Evolutionary conservation across 108 stramenopile genomes (phyloP), one percentile per base, ranked within the genome.

Genomic region (Nitzschia sp.): DNA sequence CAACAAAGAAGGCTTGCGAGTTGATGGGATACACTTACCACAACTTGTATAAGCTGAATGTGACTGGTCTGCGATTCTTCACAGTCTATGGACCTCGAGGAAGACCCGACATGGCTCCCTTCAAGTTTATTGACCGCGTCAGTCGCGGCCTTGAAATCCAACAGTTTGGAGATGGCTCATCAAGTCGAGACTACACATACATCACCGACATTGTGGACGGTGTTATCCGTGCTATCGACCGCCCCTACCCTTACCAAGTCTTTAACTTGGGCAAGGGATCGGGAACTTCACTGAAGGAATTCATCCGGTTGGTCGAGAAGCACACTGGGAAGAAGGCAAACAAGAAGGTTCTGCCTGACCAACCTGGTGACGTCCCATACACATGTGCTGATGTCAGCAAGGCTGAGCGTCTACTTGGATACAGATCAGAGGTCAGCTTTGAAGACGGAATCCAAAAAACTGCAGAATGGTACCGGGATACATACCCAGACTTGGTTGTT

Each of bases 101-200:
- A 21, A 80, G 98, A 40, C 97, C 98, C 9, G 98, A 99, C 77
- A 99, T 99, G 98, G 98, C 98, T 0, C 97, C 98, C 8, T 97
- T 93, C 91, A 95, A 97, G 84, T 99, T 98, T 72, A 96, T 97
- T 59, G 94, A 98, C 74, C 86, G 95, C 15, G 83, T 99, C 41
- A 83, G 77, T 46, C 82, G 91, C 17, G 98, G 98, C 3, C 51
- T 86, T 53, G 88, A 95, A 69, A 89, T 99, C 48, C 92, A 97
- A 75, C 94, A 97, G 79, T 98, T 95, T 71, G 96, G 96, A 41
- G 95, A 96, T 67, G 97, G 96, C 20, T 80, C 83, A 8, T 79
- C 89, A 12, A 80, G 80, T 34, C 87, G 96, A 34, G 95, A 96
- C 64, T 98, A 95, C 75, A 97, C 95, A 3, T 97, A 97, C 75